These are phyloP conservation scores for cucumber (Cucumis sativus) DNA, from an alignment of 306 rosid genomes.

Conservation along the genomic window Cucumber_9930_V3 NC_026656.2:19536001-19536500, in stretches of 20 bases:
- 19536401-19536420: too few relatives aligned
- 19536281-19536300: conserved; percentile 61
- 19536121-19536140: conserved; percentile 34
- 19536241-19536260: conserved; percentile 24
- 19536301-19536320: conserved; percentile 43
- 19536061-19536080: conserved; percentile 20
- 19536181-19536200: too few relatives aligned
- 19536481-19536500: too few relatives aligned
- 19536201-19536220: too few relatives aligned
- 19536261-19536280: conserved; percentile 57
- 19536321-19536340: conserved; percentile 44
- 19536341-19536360: conserved; percentile 23
- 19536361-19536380: too few relatives aligned
- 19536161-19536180: too few relatives aligned
- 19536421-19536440: too few relatives aligned
- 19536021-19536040: background rate
- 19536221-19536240: too few relatives aligned
- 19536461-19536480: too few relatives aligned
- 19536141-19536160: conserved; percentile 19
- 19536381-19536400: too few relatives aligned
- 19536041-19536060: background rate
- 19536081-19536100: conserved; percentile 45
- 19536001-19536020: background rate
- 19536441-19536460: too few relatives aligned
- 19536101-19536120: conserved; percentile 39